Conservation (phyloP, 495 filamentous ascomycete genomes). For the Xylaria intraflava region DNA sequence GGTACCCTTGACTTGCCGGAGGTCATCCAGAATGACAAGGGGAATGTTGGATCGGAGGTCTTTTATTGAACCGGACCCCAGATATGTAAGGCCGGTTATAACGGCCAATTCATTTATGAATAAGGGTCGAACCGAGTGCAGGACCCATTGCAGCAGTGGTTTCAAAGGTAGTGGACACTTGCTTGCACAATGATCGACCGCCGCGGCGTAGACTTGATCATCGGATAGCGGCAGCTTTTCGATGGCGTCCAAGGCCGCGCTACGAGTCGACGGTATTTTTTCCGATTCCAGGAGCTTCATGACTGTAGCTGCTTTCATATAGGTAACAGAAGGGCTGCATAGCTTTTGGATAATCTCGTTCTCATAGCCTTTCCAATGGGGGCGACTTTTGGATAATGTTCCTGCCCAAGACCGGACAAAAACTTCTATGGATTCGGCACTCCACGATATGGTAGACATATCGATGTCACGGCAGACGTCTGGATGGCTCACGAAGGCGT, state of each 20-base stretch:
- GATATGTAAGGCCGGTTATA: not conserved
- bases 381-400: not conserved
- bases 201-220: not conserved
- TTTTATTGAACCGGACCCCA: not conserved
- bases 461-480: not conserved
- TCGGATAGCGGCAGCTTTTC: not conserved
- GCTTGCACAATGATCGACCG: not conserved
- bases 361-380: not conserved
- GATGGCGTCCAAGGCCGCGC: not conserved
- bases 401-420: not conserved
- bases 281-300: not conserved
- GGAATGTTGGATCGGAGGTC: not conserved
- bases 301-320: not conserved
- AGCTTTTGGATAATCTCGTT: not conserved
- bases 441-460: not conserved
- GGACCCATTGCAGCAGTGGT: not conserved
- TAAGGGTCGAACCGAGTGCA: not conserved
- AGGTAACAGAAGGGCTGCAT: not conserved
- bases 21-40: not conserved
- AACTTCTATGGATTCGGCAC: not conserved
- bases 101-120: not conserved
- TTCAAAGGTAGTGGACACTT: not conserved
- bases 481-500: not conserved
- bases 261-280: not conserved
- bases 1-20: not conserved